Base-by-base conservation (phyloP, 139 green algal genomes). In the Coelastrella sp. region DNA sequence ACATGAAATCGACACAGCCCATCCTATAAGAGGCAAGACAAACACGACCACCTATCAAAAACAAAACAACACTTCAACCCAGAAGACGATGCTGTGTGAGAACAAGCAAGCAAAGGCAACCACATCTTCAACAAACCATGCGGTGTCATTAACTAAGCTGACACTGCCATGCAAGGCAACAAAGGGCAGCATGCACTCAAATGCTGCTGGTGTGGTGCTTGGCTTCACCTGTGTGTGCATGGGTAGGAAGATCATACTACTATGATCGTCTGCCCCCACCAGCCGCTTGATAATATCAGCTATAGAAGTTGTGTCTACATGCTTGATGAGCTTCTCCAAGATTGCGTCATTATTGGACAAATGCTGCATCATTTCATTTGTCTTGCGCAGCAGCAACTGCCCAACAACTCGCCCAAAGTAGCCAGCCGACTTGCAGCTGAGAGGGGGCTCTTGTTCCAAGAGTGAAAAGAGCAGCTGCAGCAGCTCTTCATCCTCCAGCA, bases 361-460 rank as follows among this genome's bases (percentile, higher is more conserved):
- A 91, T 97, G 96, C 86, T 94, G 84, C 87, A 97, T 94, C 88
- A 96, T 92, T 85, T 97, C 95, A 60, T 93, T 93, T 15, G 93
- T 93, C 88, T 96, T 97, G 79, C 96, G 93, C 73, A 96, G 84
- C 65, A 99, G 91, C 83, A 99, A 93, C 83, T 94, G 95, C 22
- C 90, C 94, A n/a, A 98, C 91, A 6, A 99, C 96, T 0, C 97
- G 95, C 24, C 95, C 95, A 89, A 99, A 99, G 90, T 99, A 99
- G 25, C 98, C 98, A 6, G 97, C 96, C 4, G 97, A 94, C 84
- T 97, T 97, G 91, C 92, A 94, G 82, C 94, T 94, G 7, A 98
- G 89, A 0, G 97, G 94, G 19, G 89, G 91, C 0, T 93, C 87
- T 15, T 75, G 22, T 73, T 98, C 85, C 8, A 99, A 79, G 61